These are phyloP conservation scores for Immersiella caudata DNA, from an alignment of 495 filamentous ascomycete genomes.

Conservation along the genomic window DNA sequence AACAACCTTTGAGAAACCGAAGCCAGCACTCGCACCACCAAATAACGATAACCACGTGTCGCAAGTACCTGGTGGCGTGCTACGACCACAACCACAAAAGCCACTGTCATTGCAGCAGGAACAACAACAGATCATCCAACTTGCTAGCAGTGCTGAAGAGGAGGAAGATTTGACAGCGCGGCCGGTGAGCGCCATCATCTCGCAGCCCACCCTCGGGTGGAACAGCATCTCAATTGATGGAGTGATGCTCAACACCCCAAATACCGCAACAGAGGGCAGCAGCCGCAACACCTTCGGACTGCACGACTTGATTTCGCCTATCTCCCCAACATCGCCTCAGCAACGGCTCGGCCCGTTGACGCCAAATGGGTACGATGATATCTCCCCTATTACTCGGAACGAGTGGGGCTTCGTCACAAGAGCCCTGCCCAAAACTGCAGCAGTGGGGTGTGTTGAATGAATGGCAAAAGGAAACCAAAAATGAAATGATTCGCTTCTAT, in stretches of 20 bases:
- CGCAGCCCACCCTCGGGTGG: slow-evolving; percentile 19
- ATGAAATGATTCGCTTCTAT: background rate
- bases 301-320: background rate
- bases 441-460: slow-evolving; percentile 39
- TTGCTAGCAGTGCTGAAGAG: slow-evolving; percentile 27
- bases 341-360: slow-evolving; percentile 46
- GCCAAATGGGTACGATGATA: slow-evolving; percentile 58
- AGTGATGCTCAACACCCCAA: slow-evolving; percentile 26
- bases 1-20: slow-evolving; percentile 37
- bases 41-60: background rate
- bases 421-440: slow-evolving; percentile 32
- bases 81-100: background rate
- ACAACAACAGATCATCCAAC: background rate
- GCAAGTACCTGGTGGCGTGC: background rate
- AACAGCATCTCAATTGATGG: slow-evolving; percentile 40
- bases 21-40: background rate
- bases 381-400: slow-evolving; percentile 56
- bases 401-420: slow-evolving; percentile 57
- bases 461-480: background rate
- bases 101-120: background rate
- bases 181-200: slow-evolving; percentile 29
- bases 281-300: background rate
- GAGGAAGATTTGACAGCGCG: slow-evolving; percentile 46
- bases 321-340: slow-evolving; percentile 3
- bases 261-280: background rate